Base-by-base conservation (phyloP, 345 rosid genomes). In the Kandelia obovata region DNA sequence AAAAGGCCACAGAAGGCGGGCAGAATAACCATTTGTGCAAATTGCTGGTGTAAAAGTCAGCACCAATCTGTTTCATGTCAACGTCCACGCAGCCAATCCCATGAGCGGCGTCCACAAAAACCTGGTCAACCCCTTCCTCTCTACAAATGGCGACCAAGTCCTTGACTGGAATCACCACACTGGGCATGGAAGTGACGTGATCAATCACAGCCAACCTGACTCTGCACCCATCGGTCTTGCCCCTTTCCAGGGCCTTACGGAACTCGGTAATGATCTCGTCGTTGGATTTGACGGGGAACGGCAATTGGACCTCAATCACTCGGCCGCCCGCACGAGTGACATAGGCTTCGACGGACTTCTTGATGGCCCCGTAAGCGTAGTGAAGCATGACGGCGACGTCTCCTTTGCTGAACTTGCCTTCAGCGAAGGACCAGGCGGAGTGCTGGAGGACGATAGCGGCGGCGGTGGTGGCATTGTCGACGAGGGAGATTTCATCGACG, bases 401-500 rank as follows among this genome's bases (percentile, higher is more conserved):
- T 9, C 96, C 97, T 71, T 73, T 81, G 4, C 73, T 31, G 73
- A 80, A 89, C 68, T 74, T 76, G 2, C 98, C 97, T 31, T 85
- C 94, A 6, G 83, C 69, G 51, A 93, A 93, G 6, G 80, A 79
- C 94, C 97, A 81, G 5, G 96, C 89, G 30, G 79, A 67, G 71
- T 84, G 79, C 72, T 91, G 96, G 32, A 91, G 77, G 26, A 93
- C 94, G 55, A 93, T 89, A 1, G 98, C 91, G 0, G 84, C 98
- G 5, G 98, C 97, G 13, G 98, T 91, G 63, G 98, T 91, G 34
- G 94, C 98, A 83, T 91, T 93, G 61, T 93, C 98, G n/a, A 93
- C 96, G 65, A 93, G 77, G 2, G 97, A 91, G 77, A 93, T 70
- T 51, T 93, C 97, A 2, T 81, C 83, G 15, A 83, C 88, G 65